Evolutionary conservation across 192 early-diverging fungal genomes (phyloP).

Genomic region (Coemansia umbellata): DNA sequence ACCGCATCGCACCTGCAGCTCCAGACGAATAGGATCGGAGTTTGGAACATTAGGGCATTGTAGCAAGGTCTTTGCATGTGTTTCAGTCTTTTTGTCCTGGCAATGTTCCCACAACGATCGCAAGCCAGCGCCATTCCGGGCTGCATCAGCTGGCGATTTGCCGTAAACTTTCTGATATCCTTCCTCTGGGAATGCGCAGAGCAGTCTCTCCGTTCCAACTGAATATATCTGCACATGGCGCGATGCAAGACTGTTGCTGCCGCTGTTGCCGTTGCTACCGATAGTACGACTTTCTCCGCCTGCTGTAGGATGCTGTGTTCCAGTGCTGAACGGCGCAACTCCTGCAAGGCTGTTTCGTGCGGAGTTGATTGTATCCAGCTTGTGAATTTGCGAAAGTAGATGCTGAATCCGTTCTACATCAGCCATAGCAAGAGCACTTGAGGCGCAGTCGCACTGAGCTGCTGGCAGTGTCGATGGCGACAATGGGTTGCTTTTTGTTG

Average conservation of each 20-base stretch:
- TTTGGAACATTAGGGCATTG: slow-evolving; percentile 10
- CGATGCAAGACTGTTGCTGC: slow-evolving; percentile 20
- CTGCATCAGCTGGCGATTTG: slow-evolving; percentile 13
- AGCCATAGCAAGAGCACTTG: slow-evolving; percentile 14
- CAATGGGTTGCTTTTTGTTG: neutral
- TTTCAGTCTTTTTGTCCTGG: slow-evolving; percentile 16
- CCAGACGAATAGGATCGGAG: slow-evolving; percentile 34
- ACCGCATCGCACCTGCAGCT: slow-evolving; percentile 23
- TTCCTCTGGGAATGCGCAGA: slow-evolving; percentile 49
- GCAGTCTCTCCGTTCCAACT: slow-evolving; percentile 21
- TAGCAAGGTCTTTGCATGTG: slow-evolving; percentile 22
- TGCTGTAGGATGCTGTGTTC: neutral
- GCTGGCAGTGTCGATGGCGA: slow-evolving; percentile 7
- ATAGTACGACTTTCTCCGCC: neutral
- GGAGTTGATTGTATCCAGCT: slow-evolving; percentile 21
- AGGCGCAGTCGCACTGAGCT: slow-evolving; percentile 34
- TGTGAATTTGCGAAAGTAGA: slow-evolving; percentile 39
- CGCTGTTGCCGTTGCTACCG: slow-evolving; percentile 4
- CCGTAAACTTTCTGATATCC: slow-evolving; percentile 33
- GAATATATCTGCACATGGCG: slow-evolving; percentile 50
- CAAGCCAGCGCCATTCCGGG: slow-evolving; percentile 13
- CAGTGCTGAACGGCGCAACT: neutral
- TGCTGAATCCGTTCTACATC: slow-evolving; percentile 31
- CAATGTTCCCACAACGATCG: slow-evolving; percentile 28
- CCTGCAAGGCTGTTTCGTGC: neutral